Percentiles rank a stretch among this genome's conserved stretches.
Evolutionary conservation across 176 grass and related monocot genomes (phyloP).

Genomic region (Rhipidocladum racemiflorum): DNA sequence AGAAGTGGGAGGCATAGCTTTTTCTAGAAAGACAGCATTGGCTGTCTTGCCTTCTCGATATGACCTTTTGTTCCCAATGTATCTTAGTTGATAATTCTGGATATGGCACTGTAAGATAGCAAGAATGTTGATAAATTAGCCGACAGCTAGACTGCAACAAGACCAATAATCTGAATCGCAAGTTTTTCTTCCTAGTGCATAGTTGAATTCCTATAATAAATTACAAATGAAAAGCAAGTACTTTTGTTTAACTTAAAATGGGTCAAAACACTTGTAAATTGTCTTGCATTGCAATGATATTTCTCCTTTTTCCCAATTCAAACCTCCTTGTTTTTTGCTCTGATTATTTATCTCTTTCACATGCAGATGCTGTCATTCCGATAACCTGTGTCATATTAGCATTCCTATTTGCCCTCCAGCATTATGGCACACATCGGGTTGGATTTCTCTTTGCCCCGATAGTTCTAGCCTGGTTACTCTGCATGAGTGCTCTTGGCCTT

Average conservation of each 20-base stretch:
- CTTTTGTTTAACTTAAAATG: background rate
- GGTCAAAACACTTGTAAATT: constrained; percentile 2
- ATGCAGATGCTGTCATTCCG: constrained; percentile 85
- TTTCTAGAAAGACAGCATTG: background rate
- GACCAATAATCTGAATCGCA: background rate
- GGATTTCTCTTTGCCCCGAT: constrained; percentile 92
- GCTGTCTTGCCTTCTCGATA: background rate
- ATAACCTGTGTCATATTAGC: constrained; percentile 86
- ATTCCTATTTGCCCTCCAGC: constrained; percentile 92
- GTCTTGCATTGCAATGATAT: background rate
- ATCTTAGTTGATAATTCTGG: background rate
- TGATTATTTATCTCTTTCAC: constrained; percentile 23
- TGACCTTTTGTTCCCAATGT: background rate
- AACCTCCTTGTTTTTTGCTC: background rate
- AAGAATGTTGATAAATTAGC: constrained; percentile 2
- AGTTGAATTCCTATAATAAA: background rate
- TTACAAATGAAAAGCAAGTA: background rate
- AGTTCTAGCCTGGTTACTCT: constrained; percentile 82
- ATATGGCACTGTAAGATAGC: background rate
- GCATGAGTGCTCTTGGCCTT: constrained; percentile 83
- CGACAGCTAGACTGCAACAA: background rate
- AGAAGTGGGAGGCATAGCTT: background rate
- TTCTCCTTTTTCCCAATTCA: background rate
- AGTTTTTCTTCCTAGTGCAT: constrained; percentile 17
- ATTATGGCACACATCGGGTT: constrained; percentile 83